phyloP scores from a whole-genome alignment of 2,329 filamentous ascomycete species.

The Dichotomopilus funicola region DNA sequence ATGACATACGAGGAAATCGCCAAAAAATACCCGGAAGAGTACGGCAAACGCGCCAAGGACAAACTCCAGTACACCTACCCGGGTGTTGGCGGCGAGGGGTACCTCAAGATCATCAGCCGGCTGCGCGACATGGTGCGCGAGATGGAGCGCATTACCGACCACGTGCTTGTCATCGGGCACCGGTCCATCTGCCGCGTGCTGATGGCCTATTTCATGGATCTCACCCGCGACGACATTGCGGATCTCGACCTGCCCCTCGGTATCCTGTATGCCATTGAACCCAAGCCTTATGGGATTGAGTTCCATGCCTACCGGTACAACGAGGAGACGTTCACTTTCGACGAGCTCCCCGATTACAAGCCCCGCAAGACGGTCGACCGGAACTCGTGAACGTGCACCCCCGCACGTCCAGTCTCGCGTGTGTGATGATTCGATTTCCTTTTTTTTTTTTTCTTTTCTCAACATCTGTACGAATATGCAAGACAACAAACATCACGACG shows the following conservation, averaged over 20 bases:
- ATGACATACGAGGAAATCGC: constrained; percentile 91
- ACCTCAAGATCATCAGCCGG: constrained; percentile 93
- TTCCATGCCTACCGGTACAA: constrained; percentile 96
- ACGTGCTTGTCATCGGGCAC: constrained; percentile 86
- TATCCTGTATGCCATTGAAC: constrained; percentile 90
- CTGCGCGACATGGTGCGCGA: constrained; percentile 93
- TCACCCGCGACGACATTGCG: constrained; percentile 85
- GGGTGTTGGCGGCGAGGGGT: constrained; percentile 90
- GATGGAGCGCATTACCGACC: constrained; percentile 93
- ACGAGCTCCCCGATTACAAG: constrained; percentile 78
- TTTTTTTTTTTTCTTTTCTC: too few relatives aligned
- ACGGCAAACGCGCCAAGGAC: constrained; percentile 67
- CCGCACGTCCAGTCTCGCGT: too few relatives aligned
- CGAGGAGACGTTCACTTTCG: constrained; percentile 69
- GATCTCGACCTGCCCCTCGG: constrained; percentile 91
- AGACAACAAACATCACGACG: too few relatives aligned
- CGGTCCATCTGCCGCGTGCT: constrained; percentile 87
- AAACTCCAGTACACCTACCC: constrained; percentile 97
- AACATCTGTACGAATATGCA: background rate
- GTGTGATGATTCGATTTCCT: too few relatives aligned
- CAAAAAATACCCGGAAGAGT: constrained; percentile 72
- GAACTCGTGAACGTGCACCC: constrained; percentile 22
- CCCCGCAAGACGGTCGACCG: constrained; percentile 52
- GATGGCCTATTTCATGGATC: constrained; percentile 92
- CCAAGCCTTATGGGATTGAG: constrained; percentile 94